Base-by-base conservation (phyloP, 768 basidiomycete genomes). In the Xerocomellus dryophilus region DNA sequence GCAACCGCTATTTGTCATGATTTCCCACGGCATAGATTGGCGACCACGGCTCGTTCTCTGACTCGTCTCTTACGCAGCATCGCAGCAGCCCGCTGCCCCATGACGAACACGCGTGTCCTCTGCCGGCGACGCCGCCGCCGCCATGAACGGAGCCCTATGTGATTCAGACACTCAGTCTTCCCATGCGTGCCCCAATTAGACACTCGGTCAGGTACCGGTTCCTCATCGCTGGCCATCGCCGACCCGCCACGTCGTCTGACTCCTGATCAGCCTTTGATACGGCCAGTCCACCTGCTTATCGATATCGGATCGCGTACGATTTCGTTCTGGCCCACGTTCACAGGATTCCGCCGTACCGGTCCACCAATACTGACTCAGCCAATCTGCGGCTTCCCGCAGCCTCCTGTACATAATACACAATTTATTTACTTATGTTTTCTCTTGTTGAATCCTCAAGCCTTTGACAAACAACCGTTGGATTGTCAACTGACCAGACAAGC, bases 371-470 rank as follows among this genome's bases (percentile, higher is more conserved):
- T n/a, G n/a, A n/a, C n/a, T n/a, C n/a, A n/a, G n/a, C n/a, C 27
- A 29, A 9, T 17, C 32, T 47, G 36, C 47, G 53, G 41, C 32
- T 54, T 36, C 51, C 53, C 53, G 43, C 15, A 17, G 4, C 25
- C 25, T 25, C 25, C 25, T 5, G 25, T 3, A 23, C 23, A n/a
- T n/a, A n/a, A n/a, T n/a, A 4, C 23, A 5, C 18, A 32, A 21
- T 18, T 15, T 20, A 23, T 35, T 69, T 67, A 23, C 36, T 1
- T 25, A 31, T 66, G 11, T 68, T 57, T 63, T 9, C 10, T 5
- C 8, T 38, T 70, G 36, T 68, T 70, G 61, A 68, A 64, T 61
- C 36, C 43, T 8, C 59, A 66, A 58, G 68, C 44, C 25, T 34
- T 55, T 61, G 66, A 47, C 58, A 68, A 67, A 68, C 58, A 67